Conservation (phyloP, 495 filamentous ascomycete genomes). For the Penicillium pulvis region DNA sequence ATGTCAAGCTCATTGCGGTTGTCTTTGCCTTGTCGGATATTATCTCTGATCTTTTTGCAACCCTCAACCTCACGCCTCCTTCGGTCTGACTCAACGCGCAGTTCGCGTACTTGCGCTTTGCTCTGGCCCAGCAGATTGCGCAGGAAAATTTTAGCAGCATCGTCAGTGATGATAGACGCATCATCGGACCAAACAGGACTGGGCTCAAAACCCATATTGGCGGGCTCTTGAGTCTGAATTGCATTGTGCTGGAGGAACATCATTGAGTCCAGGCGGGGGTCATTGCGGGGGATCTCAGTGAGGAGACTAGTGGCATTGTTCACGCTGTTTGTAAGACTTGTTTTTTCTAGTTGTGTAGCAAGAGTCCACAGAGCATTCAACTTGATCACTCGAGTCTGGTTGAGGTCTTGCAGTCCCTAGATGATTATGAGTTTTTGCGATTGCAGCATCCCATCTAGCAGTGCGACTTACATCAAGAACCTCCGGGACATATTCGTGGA, state of each 20-base stretch:
- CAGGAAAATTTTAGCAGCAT: slow-evolving; percentile 82
- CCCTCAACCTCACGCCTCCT: slow-evolving; percentile 81
- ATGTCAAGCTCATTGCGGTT: slow-evolving; percentile 81
- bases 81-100: slow-evolving; percentile 79
- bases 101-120: slow-evolving; percentile 74
- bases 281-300: slow-evolving; percentile 84
- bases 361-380: slow-evolving; percentile 84
- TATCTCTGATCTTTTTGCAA: slow-evolving; percentile 69
- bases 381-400: slow-evolving; percentile 80
- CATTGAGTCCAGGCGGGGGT: slow-evolving; percentile 85
- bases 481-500: slow-evolving; percentile 94
- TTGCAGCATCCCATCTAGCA: background rate
- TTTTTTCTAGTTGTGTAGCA: slow-evolving; percentile 75
- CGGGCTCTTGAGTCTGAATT: slow-evolving; percentile 75
- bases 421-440: background rate
- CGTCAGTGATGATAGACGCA: slow-evolving; percentile 76
- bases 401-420: slow-evolving; percentile 81
- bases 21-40: slow-evolving; percentile 77
- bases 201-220: slow-evolving; percentile 84
- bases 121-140: slow-evolving; percentile 90
- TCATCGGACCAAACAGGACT: slow-evolving; percentile 98
- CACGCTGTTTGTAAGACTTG: slow-evolving; percentile 68
- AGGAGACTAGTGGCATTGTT: slow-evolving; percentile 69
- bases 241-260: slow-evolving; percentile 97
- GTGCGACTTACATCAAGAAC: slow-evolving; percentile 69